Evolutionary conservation across 129 eudicot genomes (phyloP).

Genomic region (Lactuca saligna): DNA sequence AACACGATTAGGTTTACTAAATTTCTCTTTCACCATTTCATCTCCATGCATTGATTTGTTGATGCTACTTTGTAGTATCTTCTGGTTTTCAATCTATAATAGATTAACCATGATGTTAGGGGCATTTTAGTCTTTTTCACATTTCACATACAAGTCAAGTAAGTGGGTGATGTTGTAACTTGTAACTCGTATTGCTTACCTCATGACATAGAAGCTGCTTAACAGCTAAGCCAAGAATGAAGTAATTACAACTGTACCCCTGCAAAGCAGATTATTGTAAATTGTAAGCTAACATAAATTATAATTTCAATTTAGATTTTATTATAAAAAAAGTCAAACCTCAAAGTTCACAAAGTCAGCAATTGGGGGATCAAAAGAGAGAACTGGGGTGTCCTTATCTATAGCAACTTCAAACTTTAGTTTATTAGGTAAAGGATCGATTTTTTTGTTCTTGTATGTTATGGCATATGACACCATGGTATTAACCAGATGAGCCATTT

Average conservation of each 20-base stretch:
- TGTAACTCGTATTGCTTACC: constrained; percentile 38
- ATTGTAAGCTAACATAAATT: too few relatives aligned
- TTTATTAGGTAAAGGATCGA: constrained; percentile 45
- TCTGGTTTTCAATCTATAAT: constrained; percentile 85
- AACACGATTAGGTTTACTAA: constrained; percentile 30
- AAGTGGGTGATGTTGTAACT: too few relatives aligned
- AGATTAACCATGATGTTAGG: not conserved
- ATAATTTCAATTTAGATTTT: not conserved
- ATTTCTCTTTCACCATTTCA: constrained; percentile 31
- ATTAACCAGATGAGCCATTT: constrained; percentile 59
- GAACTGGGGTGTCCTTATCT: constrained; percentile 43
- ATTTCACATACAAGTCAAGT: not conserved
- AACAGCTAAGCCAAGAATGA: constrained; percentile 68
- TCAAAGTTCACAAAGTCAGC: constrained; percentile 57
- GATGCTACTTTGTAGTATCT: constrained; percentile 61
- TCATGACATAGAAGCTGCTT: constrained; percentile 85
- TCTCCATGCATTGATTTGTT: constrained; percentile 33
- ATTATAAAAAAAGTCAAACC: constrained; percentile 37
- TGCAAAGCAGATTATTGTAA: constrained; percentile 24
- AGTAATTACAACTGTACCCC: constrained; percentile 60
- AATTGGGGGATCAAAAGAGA: constrained; percentile 85
- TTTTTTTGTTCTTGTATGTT: constrained; percentile 66
- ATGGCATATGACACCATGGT: constrained; percentile 82
- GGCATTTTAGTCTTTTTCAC: not conserved
- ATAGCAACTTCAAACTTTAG: constrained; percentile 40